phyloP scores from a whole-genome alignment of 805 yeast species.

The Candida odintsovae region DNA sequence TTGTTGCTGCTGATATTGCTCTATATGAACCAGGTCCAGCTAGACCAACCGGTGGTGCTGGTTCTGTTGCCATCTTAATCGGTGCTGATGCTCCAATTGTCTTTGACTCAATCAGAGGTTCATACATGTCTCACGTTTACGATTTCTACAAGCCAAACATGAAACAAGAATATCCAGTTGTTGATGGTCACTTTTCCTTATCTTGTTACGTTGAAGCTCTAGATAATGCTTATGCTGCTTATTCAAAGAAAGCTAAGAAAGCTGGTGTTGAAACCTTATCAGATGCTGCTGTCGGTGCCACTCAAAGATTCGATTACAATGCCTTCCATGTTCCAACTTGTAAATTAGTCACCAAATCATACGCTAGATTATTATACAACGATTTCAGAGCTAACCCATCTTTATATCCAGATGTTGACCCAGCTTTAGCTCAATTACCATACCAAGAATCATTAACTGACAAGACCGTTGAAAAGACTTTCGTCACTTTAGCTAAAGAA shows the following conservation, averaged over 20 bases:
- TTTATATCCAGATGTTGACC: conserved; percentile 55
- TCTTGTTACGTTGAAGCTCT: conserved; percentile 91
- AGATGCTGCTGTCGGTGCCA: conserved; percentile 57
- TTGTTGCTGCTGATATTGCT: conserved; percentile 97
- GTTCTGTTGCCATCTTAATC: conserved; percentile 87
- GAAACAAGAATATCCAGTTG: conserved; percentile 93
- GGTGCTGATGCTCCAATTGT: conserved; percentile 98
- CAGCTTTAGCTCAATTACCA: conserved; percentile 41
- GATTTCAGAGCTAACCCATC: conserved; percentile 74
- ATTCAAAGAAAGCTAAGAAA: conserved; percentile 68
- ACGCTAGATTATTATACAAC: conserved; percentile 84
- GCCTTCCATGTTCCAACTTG: conserved; percentile 99
- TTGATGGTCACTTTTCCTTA: conserved; percentile 94
- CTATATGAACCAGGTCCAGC: conserved; percentile 96
- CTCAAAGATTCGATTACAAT: conserved; percentile 79
- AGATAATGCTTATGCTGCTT: conserved; percentile 78
- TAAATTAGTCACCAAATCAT: conserved; percentile 88
- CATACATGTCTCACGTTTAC: conserved; percentile 94
- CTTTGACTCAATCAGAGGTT: conserved; percentile 82
- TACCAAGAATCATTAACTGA: conserved; percentile 79
- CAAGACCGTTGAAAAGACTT: conserved; percentile 77
- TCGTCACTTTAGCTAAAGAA: conserved; percentile 69
- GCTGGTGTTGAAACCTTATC: conserved; percentile 40
- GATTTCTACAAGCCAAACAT: conserved; percentile 98
- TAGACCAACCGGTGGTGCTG: conserved; percentile 99